Evolutionary conservation across 2,329 filamentous ascomycete genomes (phyloP), one percentile per base, ranked within the genome.

Genomic region (Aspergillus viridinutans): DNA sequence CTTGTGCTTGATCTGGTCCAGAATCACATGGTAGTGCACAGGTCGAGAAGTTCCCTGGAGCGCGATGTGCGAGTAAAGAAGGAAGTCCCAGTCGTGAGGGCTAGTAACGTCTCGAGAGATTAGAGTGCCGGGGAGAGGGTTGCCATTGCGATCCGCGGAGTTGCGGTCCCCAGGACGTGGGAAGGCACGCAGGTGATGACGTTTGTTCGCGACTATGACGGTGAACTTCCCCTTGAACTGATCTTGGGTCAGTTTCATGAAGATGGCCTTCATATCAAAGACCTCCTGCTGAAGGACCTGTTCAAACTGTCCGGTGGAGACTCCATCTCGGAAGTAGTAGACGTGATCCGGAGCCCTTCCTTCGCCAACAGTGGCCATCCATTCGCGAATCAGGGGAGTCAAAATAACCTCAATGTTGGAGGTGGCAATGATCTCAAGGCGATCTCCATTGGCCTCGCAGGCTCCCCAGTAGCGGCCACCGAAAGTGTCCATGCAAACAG

Each of bases 41-140:
- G 94, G 94, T 1, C 94, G 86, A 20, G 94, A 89, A 0, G 94
- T 99, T 25, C 94, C 94, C 75, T 99, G 94, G 62, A 99, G 92
- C 0, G 94, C 94, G 12, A 83, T 80, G 63, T 90, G 88, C 0
- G 86, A 81, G 67, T 82, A 84, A 10, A 90, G 74, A 64, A 88
- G 93, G 68, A 96, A 96, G 70, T 97, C 94, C 71, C 89, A 95
- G 71, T 96, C 90, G 68, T 89, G 90, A 0, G 94, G 91, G 67
- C 93, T 90, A 0, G 92, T 97, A n/a, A 95, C 87, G 57, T 96
- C 93, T 35, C 81, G 82, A 74, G 97, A 93, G 4, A 99, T 87
- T 0, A 99, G 71, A 0, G 90, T 96, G 3, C 94, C 95, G 0
- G 93, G 93, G 0, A 93, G 73, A 0, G 92, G 83, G 68, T 97